Evolutionary conservation across 768 basidiomycete species (phyloP).

Genomic region (Aureoboletus auriporus): DNA sequence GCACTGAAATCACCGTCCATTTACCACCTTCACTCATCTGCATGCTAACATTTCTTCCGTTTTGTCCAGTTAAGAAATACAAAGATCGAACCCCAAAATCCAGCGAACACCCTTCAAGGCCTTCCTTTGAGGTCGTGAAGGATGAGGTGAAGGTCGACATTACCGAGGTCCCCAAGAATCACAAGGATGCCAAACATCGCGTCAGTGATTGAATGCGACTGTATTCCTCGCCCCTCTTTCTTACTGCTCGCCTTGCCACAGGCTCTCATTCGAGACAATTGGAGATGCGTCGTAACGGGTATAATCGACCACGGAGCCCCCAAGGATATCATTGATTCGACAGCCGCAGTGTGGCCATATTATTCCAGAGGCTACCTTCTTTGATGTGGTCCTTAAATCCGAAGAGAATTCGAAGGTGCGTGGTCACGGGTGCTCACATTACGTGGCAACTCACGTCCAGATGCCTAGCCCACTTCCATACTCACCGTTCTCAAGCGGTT

Average conservation of each 20-base stretch:
- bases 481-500: constrained; percentile 6
- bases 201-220: background rate
- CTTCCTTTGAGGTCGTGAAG: constrained; percentile 12
- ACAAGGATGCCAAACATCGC: background rate
- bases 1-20: background rate
- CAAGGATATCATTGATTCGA: background rate
- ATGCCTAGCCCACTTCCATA: constrained; percentile 1
- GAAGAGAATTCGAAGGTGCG: background rate
- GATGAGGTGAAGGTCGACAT: background rate
- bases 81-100: constrained; percentile 18
- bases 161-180: background rate
- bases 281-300: constrained; percentile 32
- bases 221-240: background rate
- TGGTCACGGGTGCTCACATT: background rate
- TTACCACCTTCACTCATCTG: background rate
- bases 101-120: constrained; percentile 9
- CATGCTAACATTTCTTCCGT: background rate
- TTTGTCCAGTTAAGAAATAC: constrained; percentile 9
- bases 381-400: background rate
- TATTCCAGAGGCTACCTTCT: constrained; percentile 3
- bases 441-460: background rate
- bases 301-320: constrained; percentile 13
- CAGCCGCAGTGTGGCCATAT: background rate
- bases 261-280: constrained; percentile 36
- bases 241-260: constrained; percentile 7